Evolutionary conservation across 164 flowering plant species (phyloP), one percentile per base, ranked within the genome.

Genomic region (Protea cynaroides): DNA sequence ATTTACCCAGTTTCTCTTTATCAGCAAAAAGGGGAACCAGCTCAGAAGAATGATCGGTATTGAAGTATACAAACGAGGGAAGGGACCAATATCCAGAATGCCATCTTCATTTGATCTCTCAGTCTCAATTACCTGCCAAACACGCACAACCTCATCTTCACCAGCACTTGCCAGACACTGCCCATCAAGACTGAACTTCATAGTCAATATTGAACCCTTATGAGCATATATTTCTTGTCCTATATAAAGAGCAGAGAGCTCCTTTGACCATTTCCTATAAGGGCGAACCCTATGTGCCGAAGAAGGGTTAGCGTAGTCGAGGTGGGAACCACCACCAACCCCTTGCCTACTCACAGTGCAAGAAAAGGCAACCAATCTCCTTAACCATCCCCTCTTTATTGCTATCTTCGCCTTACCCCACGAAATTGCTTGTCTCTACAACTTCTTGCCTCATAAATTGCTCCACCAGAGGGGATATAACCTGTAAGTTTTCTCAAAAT

Each of bases 101-200:
- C 84, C 82, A 49, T 74, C 40, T 57, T 62, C 67, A 21, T 74
- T 64, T 7, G 70, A 64, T 51, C 72, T 83, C 50, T 82, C 86
- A 60, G 75, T 78, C 79, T 86, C 93, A 23, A 75, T 52, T 43
- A 92, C 85, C 72, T 78, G 67, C 97, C 97, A 92, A 0, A 92
- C 77, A 14, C 92, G 83, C 47, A 92, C 87, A 60, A 82, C 54
- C 2, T 87, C 81, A 67, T 92, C 97, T 73, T 84, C 86, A 12
- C 96, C 97, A 46, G 77, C 96, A 67, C 81, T 92, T 2, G 97
- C 97, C 69, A 92, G 70, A 71, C 78, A 80, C 22, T 63, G 70
- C 15, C 97, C 96, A 65, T 87, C 89, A 25, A 55, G 82, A 71
- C 94, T 87, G 73, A 92, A 92, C 74, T 86, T 92, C 94, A 92